A percentile compares a stretch with the other conserved stretches of the same genome.
phyloP scores from a whole-genome alignment of 306 rosid genomes.

The Crataegus laevigata region DNA sequence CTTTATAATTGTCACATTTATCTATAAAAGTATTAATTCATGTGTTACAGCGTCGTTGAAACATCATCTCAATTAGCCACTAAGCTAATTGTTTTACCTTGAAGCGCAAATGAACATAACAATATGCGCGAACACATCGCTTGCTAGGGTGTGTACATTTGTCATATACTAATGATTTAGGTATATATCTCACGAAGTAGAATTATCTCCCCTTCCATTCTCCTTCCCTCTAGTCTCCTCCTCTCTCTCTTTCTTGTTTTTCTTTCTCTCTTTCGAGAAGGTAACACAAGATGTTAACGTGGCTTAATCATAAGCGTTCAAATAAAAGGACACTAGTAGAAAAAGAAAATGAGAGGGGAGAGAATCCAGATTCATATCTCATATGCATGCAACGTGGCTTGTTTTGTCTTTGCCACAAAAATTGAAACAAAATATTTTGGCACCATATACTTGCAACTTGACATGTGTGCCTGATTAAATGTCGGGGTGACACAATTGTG shows the following conservation, averaged over 20 bases:
- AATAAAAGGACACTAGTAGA: no score
- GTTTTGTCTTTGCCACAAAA: neutral
- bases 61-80: neutral
- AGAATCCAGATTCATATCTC: neutral
- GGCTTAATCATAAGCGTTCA: no score
- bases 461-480: slow-evolving; percentile 12
- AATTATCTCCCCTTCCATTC: no score
- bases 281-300: no score
- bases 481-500: slow-evolving; percentile 1
- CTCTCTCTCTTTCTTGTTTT: no score
- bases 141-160: neutral
- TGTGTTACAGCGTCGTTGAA: no score
- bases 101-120: neutral
- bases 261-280: no score
- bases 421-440: neutral
- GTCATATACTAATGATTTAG: neutral
- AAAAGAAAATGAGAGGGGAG: no score
- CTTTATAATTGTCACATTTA: no score
- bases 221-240: no score
- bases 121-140: neutral
- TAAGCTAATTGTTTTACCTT: neutral
- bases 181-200: neutral
- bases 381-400: slow-evolving; percentile 11
- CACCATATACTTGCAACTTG: neutral
- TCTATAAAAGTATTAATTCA: no score